phyloP scores from a whole-genome alignment of 2,329 filamentous ascomycete species.

The Cercospora zeae-maydis region DNA sequence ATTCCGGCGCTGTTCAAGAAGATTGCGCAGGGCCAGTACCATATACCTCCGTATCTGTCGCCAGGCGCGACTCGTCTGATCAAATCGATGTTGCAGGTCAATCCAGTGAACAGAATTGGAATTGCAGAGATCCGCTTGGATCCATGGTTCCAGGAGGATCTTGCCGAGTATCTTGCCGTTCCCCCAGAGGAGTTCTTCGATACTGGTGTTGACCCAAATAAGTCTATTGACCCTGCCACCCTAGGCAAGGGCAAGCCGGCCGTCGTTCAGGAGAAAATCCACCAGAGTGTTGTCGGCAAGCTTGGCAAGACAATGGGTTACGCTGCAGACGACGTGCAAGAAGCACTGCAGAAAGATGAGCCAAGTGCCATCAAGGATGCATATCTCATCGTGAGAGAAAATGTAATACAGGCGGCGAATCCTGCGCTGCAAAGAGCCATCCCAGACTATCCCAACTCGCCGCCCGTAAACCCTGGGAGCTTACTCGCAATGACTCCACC shows the following conservation, averaged over 20 bases:
- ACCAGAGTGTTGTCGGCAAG: slow-evolving; percentile 89
- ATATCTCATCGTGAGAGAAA: slow-evolving; percentile 95
- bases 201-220: slow-evolving; percentile 89
- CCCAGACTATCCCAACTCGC: slow-evolving; percentile 47
- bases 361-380: slow-evolving; percentile 98
- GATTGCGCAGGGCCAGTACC: slow-evolving; percentile 91
- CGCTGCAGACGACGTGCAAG: slow-evolving; percentile 88
- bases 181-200: slow-evolving; percentile 90
- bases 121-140: slow-evolving; percentile 91
- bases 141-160: slow-evolving; percentile 85
- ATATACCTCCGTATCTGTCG: slow-evolving; percentile 86
- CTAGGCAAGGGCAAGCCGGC: slow-evolving; percentile 75
- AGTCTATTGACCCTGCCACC: slow-evolving; percentile 77
- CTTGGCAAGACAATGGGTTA: slow-evolving; percentile 98
- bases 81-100: slow-evolving; percentile 90
- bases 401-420: slow-evolving; percentile 93
- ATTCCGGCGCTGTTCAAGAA: slow-evolving; percentile 97
- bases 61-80: slow-evolving; percentile 78
- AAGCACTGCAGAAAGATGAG: slow-evolving; percentile 85
- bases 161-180: slow-evolving; percentile 81
- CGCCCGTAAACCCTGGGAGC: slow-evolving; percentile 18
- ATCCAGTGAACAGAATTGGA: slow-evolving; percentile 88
- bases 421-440: slow-evolving; percentile 50
- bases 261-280: slow-evolving; percentile 81
- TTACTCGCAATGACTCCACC: slow-evolving; percentile 24